phyloP scores from a whole-genome alignment of 306 rosid species.

The Psophocarpus tetragonolobus region DNA sequence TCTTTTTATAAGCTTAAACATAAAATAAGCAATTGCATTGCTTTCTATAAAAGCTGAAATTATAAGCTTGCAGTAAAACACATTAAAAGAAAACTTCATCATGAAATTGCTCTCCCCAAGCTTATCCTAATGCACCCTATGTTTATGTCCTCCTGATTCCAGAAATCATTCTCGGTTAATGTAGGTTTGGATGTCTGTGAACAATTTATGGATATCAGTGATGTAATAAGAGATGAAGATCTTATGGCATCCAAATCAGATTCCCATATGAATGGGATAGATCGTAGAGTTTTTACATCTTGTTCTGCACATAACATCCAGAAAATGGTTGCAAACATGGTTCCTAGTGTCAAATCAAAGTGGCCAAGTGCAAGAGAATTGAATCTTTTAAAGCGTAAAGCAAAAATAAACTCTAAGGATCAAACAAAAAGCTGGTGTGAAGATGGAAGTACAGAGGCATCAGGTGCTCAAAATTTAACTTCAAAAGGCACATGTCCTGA shows the following conservation, averaged over 20 bases:
- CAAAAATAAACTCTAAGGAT: constrained; percentile 86
- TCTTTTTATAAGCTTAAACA: not conserved
- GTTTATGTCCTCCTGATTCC: constrained; percentile 28
- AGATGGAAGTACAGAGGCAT: constrained; percentile 69
- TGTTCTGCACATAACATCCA: constrained; percentile 76
- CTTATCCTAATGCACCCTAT: not conserved
- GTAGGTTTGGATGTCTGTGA: constrained; percentile 92
- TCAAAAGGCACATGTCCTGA: constrained; percentile 61
- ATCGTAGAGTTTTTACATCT: constrained; percentile 68
- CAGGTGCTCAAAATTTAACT: constrained; percentile 54
- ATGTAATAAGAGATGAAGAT: constrained; percentile 96
- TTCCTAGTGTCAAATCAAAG: constrained; percentile 77
- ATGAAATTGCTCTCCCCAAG: not conserved
- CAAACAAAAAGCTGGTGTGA: constrained; percentile 83
- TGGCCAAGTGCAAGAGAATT: constrained; percentile 95
- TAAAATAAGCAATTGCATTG: not conserved
- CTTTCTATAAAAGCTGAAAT: not conserved
- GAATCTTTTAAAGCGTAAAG: constrained; percentile 94
- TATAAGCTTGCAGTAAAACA: not conserved
- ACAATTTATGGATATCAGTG: constrained; percentile 96
- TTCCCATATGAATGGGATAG: constrained; percentile 63
- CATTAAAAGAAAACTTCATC: not conserved
- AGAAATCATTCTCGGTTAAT: constrained; percentile 34
- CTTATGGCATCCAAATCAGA: constrained; percentile 66
- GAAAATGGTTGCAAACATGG: constrained; percentile 87